phyloP scores from a whole-genome alignment of 345 rosid genomes.

The Erodium maritimum region DNA sequence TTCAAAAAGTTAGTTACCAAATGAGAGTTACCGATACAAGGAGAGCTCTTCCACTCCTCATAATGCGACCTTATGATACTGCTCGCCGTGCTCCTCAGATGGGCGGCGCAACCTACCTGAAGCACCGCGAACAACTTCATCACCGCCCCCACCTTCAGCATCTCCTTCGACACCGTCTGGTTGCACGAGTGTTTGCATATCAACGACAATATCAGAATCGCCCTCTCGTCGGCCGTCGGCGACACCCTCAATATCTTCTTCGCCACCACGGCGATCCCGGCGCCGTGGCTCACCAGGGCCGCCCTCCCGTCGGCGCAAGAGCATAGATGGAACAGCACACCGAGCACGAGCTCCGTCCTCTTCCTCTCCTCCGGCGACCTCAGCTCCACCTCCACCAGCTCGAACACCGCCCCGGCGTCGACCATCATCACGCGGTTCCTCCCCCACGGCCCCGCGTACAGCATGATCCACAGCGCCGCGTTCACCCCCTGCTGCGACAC shows the following conservation, averaged over 20 bases:
- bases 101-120: slow-evolving; percentile 23
- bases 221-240: slow-evolving; percentile 36
- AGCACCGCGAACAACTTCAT: slow-evolving; percentile 45
- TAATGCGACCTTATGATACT: slow-evolving; percentile 42
- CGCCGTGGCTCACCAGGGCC: slow-evolving; percentile 37
- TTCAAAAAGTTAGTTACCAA: background rate
- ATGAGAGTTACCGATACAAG: slow-evolving; percentile 21
- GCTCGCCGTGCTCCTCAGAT: slow-evolving; percentile 40
- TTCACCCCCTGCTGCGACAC: slow-evolving; percentile 34
- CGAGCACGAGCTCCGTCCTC: slow-evolving; percentile 47
- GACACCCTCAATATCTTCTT: slow-evolving; percentile 46
- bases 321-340: slow-evolving; percentile 47
- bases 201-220: slow-evolving; percentile 33
- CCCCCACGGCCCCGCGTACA: slow-evolving; percentile 37
- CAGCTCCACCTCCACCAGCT: slow-evolving; percentile 63
- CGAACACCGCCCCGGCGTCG: slow-evolving; percentile 36
- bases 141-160: slow-evolving; percentile 46
- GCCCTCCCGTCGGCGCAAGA: slow-evolving; percentile 65
- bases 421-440: slow-evolving; percentile 47
- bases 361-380: slow-evolving; percentile 15
- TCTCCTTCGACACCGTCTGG: slow-evolving; percentile 36
- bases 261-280: slow-evolving; percentile 45
- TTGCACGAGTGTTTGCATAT: slow-evolving; percentile 39
- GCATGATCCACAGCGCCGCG: slow-evolving; percentile 34
- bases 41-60: slow-evolving; percentile 48